Evolutionary conservation across 75 land plant genomes (phyloP), one percentile per base, ranked within the genome.

Genomic region (Sequoia sempervirens): DNA sequence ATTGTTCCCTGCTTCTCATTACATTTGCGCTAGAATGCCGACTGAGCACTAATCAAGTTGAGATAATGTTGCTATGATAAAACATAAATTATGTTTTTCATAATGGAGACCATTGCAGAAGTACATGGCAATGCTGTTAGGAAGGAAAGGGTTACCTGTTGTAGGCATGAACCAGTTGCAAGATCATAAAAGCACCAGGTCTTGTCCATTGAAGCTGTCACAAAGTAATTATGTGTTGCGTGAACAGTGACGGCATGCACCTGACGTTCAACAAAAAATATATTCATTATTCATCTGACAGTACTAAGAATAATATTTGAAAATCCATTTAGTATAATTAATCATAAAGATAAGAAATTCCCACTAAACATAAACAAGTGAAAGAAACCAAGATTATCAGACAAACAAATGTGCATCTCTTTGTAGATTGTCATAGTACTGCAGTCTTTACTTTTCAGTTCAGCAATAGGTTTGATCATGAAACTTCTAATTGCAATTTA

Each of bases 131-230:
- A 54, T 14, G 64, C 64, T 58, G 34, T 30, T 6, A 69, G 34
- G 18, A 43, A 41, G 20, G 56, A 84, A 58, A 84, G 11, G 18
- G 12, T 43, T 26, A 94, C 99, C 94, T 97, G 99, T 83, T 94
- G 68, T 53, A 93, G 87, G 83, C 99, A 97, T 36, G 87, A 54
- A 41, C 98, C 99, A 79, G 94, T 82, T 18, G 94, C 64, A 61
- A 97, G 89, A 86, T 97, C 99, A 82, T 97, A 97, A 58, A 97
- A 97, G 88, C 94, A 95, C 99, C 99, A 97, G 70, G 97, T 92
- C 37, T 87, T 91, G 83, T 97, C 99, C 52, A 91, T 83, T 72
- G 98, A 96, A 84, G 98, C 96, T 61, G 98, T 93, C 54, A 97
- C 99, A 84, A 94, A 94, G 87, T 94, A 97, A 40, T 94, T 93